Evolutionary conservation across 208 protist species (phyloP).

Genomic region (Porcisia hertigi): DNA sequence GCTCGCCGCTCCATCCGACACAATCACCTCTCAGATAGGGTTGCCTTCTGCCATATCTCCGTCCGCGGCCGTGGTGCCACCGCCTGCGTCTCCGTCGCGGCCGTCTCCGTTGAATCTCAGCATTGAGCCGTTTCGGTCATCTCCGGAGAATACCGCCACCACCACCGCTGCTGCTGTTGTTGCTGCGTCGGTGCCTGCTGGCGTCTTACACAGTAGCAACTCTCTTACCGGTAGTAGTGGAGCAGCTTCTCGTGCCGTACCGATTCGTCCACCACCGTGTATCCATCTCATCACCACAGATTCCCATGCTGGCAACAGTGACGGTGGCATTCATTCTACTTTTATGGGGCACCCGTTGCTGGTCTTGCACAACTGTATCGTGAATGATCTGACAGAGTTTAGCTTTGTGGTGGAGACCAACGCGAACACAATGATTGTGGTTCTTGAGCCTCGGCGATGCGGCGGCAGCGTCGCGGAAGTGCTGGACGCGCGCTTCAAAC

Average conservation of each 20-base stretch:
- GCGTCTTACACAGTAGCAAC: background rate
- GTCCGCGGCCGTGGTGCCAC: background rate
- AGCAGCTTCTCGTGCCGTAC: slow-evolving; percentile 2
- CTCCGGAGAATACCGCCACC: background rate
- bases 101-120: background rate
- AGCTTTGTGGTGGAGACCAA: slow-evolving; percentile 60
- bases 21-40: background rate
- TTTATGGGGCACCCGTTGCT: slow-evolving; percentile 80
- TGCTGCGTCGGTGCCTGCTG: background rate
- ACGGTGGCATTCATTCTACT: slow-evolving; percentile 11
- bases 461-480: slow-evolving; percentile 35
- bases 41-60: background rate
- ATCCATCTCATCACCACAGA: slow-evolving; percentile 17
- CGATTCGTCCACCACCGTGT: slow-evolving; percentile 9
- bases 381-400: slow-evolving; percentile 75
- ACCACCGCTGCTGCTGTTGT: too few species aligned
- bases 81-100: slow-evolving; percentile 1
- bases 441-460: slow-evolving; percentile 76
- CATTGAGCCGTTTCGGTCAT: background rate
- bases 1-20: background rate
- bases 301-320: background rate
- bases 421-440: slow-evolving; percentile 60
- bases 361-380: slow-evolving; percentile 67
- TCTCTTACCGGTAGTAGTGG: background rate
- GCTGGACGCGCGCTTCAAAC: slow-evolving; percentile 80